These are phyloP conservation scores for Fusarium solani-melongenae DNA, from an alignment of 2,329 filamentous ascomycete genomes.

Conservation along the genomic window DNA sequence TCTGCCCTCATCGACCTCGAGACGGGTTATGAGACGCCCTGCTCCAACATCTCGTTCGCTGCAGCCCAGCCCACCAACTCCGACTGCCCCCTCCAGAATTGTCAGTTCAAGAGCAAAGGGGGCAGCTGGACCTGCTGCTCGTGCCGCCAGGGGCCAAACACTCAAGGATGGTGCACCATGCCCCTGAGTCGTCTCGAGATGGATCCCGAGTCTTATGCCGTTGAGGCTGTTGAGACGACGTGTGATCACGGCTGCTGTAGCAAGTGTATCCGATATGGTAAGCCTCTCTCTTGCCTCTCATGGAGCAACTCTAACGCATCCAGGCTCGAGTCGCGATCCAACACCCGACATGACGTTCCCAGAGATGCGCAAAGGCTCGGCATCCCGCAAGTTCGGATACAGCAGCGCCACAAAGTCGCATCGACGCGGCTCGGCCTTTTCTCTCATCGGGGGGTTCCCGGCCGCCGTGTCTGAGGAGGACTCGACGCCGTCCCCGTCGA, in stretches of 20 bases:
- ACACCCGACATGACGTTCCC: slow-evolving; percentile 51
- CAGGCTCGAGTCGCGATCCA: slow-evolving; percentile 48
- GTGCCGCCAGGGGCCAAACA: slow-evolving; percentile 63
- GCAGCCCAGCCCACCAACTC: slow-evolving; percentile 55
- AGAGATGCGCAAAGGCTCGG: slow-evolving; percentile 52
- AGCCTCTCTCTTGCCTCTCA: not conserved
- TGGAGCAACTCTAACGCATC: not conserved
- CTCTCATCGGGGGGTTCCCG: slow-evolving; percentile 29
- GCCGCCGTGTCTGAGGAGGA: slow-evolving; percentile 20
- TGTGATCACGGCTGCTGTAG: slow-evolving; percentile 67
- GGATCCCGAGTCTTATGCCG: slow-evolving; percentile 46
- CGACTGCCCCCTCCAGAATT: slow-evolving; percentile 62
- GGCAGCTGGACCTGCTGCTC: slow-evolving; percentile 66
- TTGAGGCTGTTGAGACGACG: slow-evolving; percentile 52
- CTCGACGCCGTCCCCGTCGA: slow-evolving; percentile 33
- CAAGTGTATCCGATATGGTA: slow-evolving; percentile 58
- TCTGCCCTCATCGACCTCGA: slow-evolving; percentile 57
- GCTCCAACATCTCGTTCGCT: slow-evolving; percentile 60
- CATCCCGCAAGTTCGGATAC: slow-evolving; percentile 51
- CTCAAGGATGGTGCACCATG: slow-evolving; percentile 63
- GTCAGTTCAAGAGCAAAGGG: slow-evolving; percentile 61
- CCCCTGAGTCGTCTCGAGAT: slow-evolving; percentile 45
- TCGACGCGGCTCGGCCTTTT: slow-evolving; percentile 45
- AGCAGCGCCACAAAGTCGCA: slow-evolving; percentile 44
- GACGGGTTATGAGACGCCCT: slow-evolving; percentile 62